phyloP scores from a whole-genome alignment of 495 filamentous ascomycete species.

The Cercophora newfieldiana region DNA sequence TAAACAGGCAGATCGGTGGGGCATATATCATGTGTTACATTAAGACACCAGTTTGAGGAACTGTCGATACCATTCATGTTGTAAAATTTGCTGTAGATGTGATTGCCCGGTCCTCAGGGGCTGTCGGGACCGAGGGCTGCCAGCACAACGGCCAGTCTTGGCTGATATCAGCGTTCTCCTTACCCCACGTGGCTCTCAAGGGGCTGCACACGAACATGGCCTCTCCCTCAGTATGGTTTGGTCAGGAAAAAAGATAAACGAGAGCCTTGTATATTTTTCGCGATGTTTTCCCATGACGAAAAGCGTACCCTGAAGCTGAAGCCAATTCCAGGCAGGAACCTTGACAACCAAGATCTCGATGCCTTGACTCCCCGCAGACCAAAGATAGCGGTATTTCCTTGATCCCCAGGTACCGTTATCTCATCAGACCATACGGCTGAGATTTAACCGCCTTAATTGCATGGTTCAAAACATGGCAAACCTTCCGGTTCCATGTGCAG shows the following conservation, averaged over 20 bases:
- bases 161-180: no score
- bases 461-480: not conserved
- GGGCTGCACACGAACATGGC: no score
- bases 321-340: not conserved
- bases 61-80: not conserved
- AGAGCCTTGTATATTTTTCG: no score
- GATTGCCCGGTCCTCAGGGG: no score
- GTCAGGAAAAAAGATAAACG: no score
- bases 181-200: no score
- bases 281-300: no score
- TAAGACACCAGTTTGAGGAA: not conserved
- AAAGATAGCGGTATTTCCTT: not conserved
- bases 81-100: not conserved
- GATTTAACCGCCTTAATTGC: constrained; percentile 1
- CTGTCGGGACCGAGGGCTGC: no score
- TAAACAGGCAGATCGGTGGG: constrained; percentile 4
- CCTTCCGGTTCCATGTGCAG: not conserved
- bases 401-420: not conserved
- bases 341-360: not conserved
- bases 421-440: not conserved
- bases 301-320: no score
- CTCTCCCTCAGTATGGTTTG: no score
- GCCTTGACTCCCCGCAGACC: not conserved
- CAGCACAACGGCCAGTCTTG: no score
- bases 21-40: constrained; percentile 9